These are phyloP conservation scores for Cladosporium sp. DNA, from an alignment of 2,329 filamentous ascomycete genomes.

Conservation along the genomic window DNA sequence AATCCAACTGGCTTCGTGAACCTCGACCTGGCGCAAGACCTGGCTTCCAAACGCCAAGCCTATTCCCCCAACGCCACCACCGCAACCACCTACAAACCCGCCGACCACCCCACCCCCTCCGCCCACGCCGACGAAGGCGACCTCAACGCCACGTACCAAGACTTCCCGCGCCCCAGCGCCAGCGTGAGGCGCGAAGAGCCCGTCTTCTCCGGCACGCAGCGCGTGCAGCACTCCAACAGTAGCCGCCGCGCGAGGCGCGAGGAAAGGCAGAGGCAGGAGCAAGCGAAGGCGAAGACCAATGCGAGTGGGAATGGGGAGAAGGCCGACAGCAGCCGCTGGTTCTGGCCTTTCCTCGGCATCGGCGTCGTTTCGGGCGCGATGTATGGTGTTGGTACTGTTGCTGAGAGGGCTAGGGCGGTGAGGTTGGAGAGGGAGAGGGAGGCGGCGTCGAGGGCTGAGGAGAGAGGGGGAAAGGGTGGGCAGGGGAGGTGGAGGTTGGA, in stretches of 20 bases:
- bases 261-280: slow-evolving; percentile 14
- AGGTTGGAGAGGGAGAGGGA: too few species aligned
- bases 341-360: slow-evolving; percentile 38
- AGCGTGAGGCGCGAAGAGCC: slow-evolving; percentile 45
- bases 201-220: slow-evolving; percentile 42
- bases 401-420: slow-evolving; percentile 42
- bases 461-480: slow-evolving; percentile 1
- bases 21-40: slow-evolving; percentile 41
- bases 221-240: slow-evolving; percentile 25
- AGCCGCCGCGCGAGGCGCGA: slow-evolving; percentile 18
- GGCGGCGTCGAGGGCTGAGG: too few species aligned
- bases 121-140: slow-evolving; percentile 28
- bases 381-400: slow-evolving; percentile 57
- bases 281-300: slow-evolving; percentile 26
- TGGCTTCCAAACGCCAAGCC: slow-evolving; percentile 18
- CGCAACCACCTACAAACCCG: background rate
- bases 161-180: slow-evolving; percentile 42
- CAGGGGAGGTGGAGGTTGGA: slow-evolving; percentile 8
- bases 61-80: slow-evolving; percentile 5
- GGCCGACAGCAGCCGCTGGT: slow-evolving; percentile 11
- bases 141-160: slow-evolving; percentile 36
- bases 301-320: too few species aligned
- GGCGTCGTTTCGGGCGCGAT: slow-evolving; percentile 53
- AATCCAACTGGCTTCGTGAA: slow-evolving; percentile 65
- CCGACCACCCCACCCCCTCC: slow-evolving; percentile 21